These are phyloP conservation scores for Annulohypoxylon bovei DNA, from an alignment of 495 filamentous ascomycete genomes.

Conservation along the genomic window DNA sequence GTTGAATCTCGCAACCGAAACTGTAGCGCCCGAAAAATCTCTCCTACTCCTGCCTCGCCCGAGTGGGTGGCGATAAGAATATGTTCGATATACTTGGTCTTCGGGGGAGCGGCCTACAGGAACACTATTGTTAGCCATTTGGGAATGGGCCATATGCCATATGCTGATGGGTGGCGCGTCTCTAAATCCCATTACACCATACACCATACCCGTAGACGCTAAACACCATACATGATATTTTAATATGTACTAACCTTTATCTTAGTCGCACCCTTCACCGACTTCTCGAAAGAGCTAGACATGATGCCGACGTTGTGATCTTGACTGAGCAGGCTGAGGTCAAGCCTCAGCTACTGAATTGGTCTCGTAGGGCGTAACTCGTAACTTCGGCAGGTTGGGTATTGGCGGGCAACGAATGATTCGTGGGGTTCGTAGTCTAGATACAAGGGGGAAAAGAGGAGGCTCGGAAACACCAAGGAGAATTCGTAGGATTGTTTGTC, in stretches of 20 bases:
- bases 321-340: neutral
- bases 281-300: slow-evolving; percentile 89
- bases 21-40: slow-evolving; percentile 93
- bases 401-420: slow-evolving; percentile 11
- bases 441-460: slow-evolving; percentile 15
- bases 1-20: slow-evolving; percentile 90
- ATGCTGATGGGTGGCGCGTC: neutral
- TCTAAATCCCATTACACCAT: neutral
- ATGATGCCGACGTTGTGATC: slow-evolving; percentile 55
- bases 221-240: neutral
- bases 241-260: slow-evolving; percentile 74
- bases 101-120: slow-evolving; percentile 86
- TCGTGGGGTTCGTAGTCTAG: slow-evolving; percentile 21
- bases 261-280: slow-evolving; percentile 92
- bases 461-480: slow-evolving; percentile 4
- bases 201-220: neutral
- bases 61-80: slow-evolving; percentile 95
- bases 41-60: slow-evolving; percentile 93
- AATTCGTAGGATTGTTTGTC: slow-evolving; percentile 32
- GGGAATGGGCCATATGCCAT: neutral
- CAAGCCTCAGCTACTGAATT: slow-evolving; percentile 17
- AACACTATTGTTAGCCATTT: slow-evolving; percentile 27
- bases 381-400: slow-evolving; percentile 16
- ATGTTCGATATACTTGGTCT: slow-evolving; percentile 99
- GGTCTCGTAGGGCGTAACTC: neutral